These are phyloP conservation scores for Zygosaccharomyces lentus DNA, from an alignment of 805 yeast genomes.

Conservation along the genomic window DNA sequence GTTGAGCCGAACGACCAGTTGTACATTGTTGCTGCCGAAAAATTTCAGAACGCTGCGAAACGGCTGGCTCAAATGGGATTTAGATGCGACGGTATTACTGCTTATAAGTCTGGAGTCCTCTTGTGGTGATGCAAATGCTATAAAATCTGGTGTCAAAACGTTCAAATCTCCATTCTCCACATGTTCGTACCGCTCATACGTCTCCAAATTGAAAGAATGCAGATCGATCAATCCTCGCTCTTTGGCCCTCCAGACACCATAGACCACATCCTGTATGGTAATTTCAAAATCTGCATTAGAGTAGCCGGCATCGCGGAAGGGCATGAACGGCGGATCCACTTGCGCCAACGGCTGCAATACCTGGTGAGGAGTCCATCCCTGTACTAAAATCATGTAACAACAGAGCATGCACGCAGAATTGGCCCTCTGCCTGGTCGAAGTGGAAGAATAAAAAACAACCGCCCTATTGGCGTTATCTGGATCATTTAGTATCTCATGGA, in stretches of 20 bases:
- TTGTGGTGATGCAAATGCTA: slow-evolving; percentile 97
- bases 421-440: slow-evolving; percentile 75
- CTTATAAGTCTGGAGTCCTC: slow-evolving; percentile 44
- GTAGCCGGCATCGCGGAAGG: slow-evolving; percentile 96
- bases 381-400: slow-evolving; percentile 92
- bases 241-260: slow-evolving; percentile 97
- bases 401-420: slow-evolving; percentile 93
- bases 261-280: slow-evolving; percentile 90
- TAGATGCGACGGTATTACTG: slow-evolving; percentile 18
- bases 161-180: slow-evolving; percentile 98
- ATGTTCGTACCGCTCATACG: slow-evolving; percentile 88
- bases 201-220: slow-evolving; percentile 83
- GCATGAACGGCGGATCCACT: slow-evolving; percentile 87
- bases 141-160: slow-evolving; percentile 83
- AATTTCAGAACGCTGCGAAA: slow-evolving; percentile 77
- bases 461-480: slow-evolving; percentile 80
- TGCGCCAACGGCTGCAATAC: slow-evolving; percentile 93
- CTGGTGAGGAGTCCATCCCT: slow-evolving; percentile 98
- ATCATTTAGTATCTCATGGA: slow-evolving; percentile 88
- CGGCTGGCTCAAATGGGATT: slow-evolving; percentile 54
- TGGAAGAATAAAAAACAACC: slow-evolving; percentile 82
- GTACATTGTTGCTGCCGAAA: slow-evolving; percentile 69
- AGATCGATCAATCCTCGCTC: slow-evolving; percentile 85
- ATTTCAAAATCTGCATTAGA: slow-evolving; percentile 91
- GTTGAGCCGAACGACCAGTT: slow-evolving; percentile 85